A percentile compares a stretch with the other conserved stretches of the same genome.
These are phyloP conservation scores for Coelastrella sp. DNA, from an alignment of 139 green algal species.

Conservation along the genomic window DNA sequence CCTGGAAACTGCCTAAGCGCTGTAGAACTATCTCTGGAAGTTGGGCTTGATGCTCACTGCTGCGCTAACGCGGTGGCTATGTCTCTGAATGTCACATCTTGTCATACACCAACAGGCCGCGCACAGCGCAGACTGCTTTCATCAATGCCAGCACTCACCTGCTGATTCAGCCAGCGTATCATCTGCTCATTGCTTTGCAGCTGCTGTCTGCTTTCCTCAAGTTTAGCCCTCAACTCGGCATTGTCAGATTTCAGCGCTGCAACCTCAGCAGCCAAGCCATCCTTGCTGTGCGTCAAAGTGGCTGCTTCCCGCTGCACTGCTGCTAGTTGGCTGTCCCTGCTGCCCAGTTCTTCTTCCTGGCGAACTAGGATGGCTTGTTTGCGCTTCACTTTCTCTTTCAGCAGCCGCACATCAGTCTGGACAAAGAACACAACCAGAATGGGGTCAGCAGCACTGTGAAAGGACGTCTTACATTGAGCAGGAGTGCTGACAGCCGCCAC, in stretches of 20 bases:
- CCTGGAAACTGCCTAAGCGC: no score
- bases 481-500: no score
- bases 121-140: no score
- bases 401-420: slow-evolving; percentile 76
- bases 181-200: slow-evolving; percentile 93
- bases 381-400: slow-evolving; percentile 82
- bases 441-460: no score
- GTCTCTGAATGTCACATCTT: no score
- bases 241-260: slow-evolving; percentile 58
- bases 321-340: slow-evolving; percentile 58
- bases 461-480: no score
- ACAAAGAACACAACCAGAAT: not conserved
- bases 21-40: no score
- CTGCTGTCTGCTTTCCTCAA: slow-evolving; percentile 87
- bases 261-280: slow-evolving; percentile 54
- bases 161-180: slow-evolving; percentile 96
- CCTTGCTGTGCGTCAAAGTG: slow-evolving; percentile 75
- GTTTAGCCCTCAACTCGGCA: slow-evolving; percentile 74
- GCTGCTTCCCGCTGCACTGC: slow-evolving; percentile 34
- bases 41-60: no score
- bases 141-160: slow-evolving; percentile 56
- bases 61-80: no score
- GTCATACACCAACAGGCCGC: no score
- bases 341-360: slow-evolving; percentile 85
- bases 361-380: slow-evolving; percentile 81